Base-by-base conservation (phyloP, 495 filamentous ascomycete genomes). In the Podospora pseudopauciseta region DNA sequence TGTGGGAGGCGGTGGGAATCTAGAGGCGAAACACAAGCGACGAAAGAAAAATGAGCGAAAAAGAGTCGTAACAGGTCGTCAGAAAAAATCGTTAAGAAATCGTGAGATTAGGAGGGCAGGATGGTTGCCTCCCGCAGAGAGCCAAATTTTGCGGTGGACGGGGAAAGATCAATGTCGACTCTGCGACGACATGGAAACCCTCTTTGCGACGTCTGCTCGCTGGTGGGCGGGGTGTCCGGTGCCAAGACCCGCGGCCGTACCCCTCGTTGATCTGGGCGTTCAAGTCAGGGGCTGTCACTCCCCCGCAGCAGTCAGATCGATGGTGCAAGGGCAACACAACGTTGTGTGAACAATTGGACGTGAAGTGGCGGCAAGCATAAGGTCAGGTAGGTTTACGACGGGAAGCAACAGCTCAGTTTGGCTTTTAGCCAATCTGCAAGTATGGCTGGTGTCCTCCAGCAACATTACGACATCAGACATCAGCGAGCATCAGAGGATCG, bases 11-110 rank as follows among this genome's bases (percentile, higher is more conserved):
- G 20, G 15, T 58, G 55, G 23, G n/a, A 58, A 57, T 66, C 64
- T 62, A 58, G 49, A 64, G 64, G 60, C 27, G 49, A 63, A 55
- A 65, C 49, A 58, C 44, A 61, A 62, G 60, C 44, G 60, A 66
- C 15, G 39, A 60, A 67, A 53, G 53, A 68, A 60, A 73, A 73
- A 70, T 34, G 65, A 73, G 64, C 49, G 64, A 18, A 44, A 59
- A 66, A 67, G 34, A 56, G 66, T 71, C 73, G 73, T 74, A 73
- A 73, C 71, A 69, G 73, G 68, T 74, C 73, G 73, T 74, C 20
- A 74, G 60, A 66, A 60, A 64, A 64, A 15, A 71, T 49, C 39
- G 39, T 49, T 49, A 49, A 65, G 63, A 39, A 65, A 58, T 68
- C 68, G 72, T 69, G 49, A 72, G 39, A 67, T 59, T 32, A 63